A percentile compares a stretch with the other conserved stretches of the same genome.
These are phyloP conservation scores for Monilinia aucupariae DNA, from an alignment of 2,329 filamentous ascomycete genomes.

Conservation along the genomic window DNA sequence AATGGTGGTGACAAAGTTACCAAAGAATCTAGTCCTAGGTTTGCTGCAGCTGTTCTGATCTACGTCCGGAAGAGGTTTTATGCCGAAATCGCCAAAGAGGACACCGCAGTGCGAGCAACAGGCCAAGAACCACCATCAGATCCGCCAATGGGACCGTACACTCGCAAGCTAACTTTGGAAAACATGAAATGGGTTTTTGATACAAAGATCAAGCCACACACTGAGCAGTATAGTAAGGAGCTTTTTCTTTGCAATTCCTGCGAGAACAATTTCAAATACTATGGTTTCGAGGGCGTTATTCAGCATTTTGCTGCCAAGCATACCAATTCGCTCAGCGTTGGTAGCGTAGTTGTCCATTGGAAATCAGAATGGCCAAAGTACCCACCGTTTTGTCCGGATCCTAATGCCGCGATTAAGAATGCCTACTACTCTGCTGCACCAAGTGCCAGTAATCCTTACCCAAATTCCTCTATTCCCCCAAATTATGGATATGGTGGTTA, in stretches of 20 bases:
- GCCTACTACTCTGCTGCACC: slow-evolving; percentile 34
- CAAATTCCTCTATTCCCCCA: slow-evolving; percentile 33
- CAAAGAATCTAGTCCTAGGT: slow-evolving; percentile 58
- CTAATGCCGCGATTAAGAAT: slow-evolving; percentile 38
- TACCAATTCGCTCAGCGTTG: slow-evolving; percentile 62
- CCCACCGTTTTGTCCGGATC: slow-evolving; percentile 65
- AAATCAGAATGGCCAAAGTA: slow-evolving; percentile 72
- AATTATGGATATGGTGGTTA: slow-evolving; percentile 36
- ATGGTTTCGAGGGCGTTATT: slow-evolving; percentile 71
- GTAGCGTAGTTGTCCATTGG: slow-evolving; percentile 72
- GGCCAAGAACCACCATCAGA: slow-evolving; percentile 44
- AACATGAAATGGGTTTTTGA: slow-evolving; percentile 87
- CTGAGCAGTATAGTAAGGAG: slow-evolving; percentile 61
- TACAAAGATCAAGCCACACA: slow-evolving; percentile 65
- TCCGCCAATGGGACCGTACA: slow-evolving; percentile 48
- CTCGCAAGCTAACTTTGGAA: slow-evolving; percentile 64
- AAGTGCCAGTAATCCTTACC: slow-evolving; percentile 34
- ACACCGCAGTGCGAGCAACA: slow-evolving; percentile 42
- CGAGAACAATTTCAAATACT: slow-evolving; percentile 58
- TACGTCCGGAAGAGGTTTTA: slow-evolving; percentile 64
- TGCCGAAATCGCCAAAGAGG: slow-evolving; percentile 50
- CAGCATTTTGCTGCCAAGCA: slow-evolving; percentile 84
- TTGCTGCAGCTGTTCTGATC: slow-evolving; percentile 67
- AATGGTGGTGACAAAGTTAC: slow-evolving; percentile 56
- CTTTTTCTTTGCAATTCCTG: slow-evolving; percentile 72